Evolutionary conservation across 148 eudicot species (phyloP).

Genomic region (Fagopyrum homotropicum): DNA sequence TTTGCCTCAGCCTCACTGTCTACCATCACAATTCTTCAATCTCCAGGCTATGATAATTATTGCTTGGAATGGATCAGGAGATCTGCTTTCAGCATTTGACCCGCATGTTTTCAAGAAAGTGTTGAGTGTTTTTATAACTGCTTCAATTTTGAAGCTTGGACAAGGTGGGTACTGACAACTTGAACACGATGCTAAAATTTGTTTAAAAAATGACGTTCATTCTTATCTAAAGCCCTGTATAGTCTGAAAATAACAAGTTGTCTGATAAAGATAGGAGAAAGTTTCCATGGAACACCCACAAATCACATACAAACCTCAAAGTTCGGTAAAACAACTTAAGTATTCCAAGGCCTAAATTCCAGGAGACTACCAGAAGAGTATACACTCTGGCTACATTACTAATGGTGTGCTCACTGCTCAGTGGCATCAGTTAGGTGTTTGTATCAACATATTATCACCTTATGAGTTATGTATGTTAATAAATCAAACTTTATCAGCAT

Average conservation of each 20-base stretch:
- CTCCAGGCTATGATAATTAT: constrained; percentile 93
- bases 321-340: not conserved
- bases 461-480: not conserved
- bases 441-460: not conserved
- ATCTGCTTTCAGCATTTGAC: constrained; percentile 58
- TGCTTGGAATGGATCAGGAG: constrained; percentile 91
- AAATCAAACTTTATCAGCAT: not conserved
- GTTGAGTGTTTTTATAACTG: constrained; percentile 84
- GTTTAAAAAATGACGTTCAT: not conserved
- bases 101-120: constrained; percentile 71
- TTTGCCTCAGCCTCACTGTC: not conserved
- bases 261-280: not conserved
- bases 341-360: not conserved
- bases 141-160: constrained; percentile 89
- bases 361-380: not conserved
- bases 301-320: not conserved
- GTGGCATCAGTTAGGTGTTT: not conserved
- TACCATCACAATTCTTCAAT: not conserved
- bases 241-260: not conserved
- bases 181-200: not conserved
- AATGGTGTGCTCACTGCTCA: not conserved
- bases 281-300: not conserved
- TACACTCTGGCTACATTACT: not conserved
- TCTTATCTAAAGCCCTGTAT: not conserved
- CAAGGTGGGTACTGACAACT: constrained; percentile 42